These are phyloP conservation scores for Ceratocystis eucalypticola DNA, from an alignment of 2,329 filamentous ascomycete genomes.

Conservation along the genomic window DNA sequence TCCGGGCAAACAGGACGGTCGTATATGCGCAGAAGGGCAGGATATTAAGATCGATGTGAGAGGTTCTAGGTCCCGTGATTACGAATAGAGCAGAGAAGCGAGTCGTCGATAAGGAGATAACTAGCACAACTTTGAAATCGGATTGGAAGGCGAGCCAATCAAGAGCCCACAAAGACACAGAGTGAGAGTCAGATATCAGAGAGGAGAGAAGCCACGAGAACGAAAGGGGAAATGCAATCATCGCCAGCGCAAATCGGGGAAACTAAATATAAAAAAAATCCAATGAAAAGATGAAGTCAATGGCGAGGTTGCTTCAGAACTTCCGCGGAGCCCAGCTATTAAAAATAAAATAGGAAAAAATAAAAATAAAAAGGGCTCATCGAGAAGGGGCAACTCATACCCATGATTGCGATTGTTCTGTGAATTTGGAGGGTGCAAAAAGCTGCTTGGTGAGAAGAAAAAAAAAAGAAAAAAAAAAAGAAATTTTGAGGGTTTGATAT, in stretches of 20 bases:
- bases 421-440: constrained; percentile 32
- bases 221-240: background rate
- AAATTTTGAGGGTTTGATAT: constrained; percentile 6
- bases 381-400: constrained; percentile 30
- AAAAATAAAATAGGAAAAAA: background rate
- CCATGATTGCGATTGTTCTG: constrained; percentile 46
- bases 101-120: background rate
- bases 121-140: too few species aligned
- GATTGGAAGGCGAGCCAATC: too few species aligned
- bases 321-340: too few species aligned
- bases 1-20: background rate
- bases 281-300: constrained; percentile 11
- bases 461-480: constrained; percentile 14
- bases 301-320: background rate
- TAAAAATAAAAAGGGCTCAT: background rate
- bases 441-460: constrained; percentile 20
- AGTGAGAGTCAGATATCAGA: background rate
- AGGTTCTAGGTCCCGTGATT: background rate
- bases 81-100: background rate
- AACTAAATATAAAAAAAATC: constrained; percentile 17
- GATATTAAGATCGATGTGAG: too few species aligned
- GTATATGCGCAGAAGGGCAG: background rate
- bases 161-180: background rate
- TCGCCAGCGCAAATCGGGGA: background rate
- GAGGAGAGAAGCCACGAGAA: background rate